Evolutionary conservation across 169 alveolate species (phyloP), one percentile per base, ranked within the genome.

Genomic region (Plasmodium falciparum): DNA sequence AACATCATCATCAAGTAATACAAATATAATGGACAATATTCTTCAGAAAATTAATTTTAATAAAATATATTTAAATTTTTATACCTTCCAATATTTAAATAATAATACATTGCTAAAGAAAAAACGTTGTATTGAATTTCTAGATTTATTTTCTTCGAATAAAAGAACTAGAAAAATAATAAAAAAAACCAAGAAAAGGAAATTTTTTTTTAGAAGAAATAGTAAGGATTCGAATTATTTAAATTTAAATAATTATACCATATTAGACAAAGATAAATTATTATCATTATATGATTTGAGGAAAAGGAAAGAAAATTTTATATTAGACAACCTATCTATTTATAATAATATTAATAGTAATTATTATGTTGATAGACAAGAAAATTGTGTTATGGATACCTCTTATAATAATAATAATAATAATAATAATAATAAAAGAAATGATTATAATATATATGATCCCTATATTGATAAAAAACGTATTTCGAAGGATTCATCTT

Each of bases 11-110:
- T 74, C 88, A 8, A 9, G 22, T 2, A 43, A 78, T 54, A 13
- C 52, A 2, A 59, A 9, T 11, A 9, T 39, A 2, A 52, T 45
- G 2, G 69, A 65, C 22, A 52, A 65, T 13, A 50, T 78, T 22
- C 20, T 47, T 5, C 89, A 78, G 24, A 65, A 33, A 33, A 49
- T 78, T 13, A 22, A 78, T 43, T 24, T 78, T 24, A 78, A 69
- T 24, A 78, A 66, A n/a, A 78, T 78, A 7, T 59, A 39, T 29
- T 45, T 78, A 43, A 78, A 78, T 15, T 26, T 78, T 2, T 66
- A 66, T 56, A 78, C 89, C 20, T 78, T 78, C 45, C 89, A 78
- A 17, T 78, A 71, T 52, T 39, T 78, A n/a, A 66, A 63, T n/a
- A 66, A 71, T 20, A 65, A 54, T 8, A 29, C 50, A 2, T 24